Evolutionary conservation across 768 basidiomycete species (phyloP), one percentile per base, ranked within the genome.

Genomic region (Omphalotus guepiniiformis): DNA sequence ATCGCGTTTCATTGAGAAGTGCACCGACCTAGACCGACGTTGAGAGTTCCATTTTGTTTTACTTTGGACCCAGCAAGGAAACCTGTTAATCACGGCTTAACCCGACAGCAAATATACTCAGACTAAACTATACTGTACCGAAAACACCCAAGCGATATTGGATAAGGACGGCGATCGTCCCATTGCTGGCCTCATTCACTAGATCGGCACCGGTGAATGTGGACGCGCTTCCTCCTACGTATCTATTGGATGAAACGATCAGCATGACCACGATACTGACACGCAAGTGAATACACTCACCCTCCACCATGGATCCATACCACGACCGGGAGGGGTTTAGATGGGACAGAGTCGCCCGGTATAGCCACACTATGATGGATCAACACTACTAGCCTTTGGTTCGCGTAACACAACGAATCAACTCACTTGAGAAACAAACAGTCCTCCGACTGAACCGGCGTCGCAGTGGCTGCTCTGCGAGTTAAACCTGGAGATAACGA

Each of bases 11-110:
- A 29, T 39, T 9, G 22, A n/a, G 36, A 29, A n/a, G 25, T 13
- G 21, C 22, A 64, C 72, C 43, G 48, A 78, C 77, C 58, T 40
- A 79, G 53, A 16, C 76, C 77, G 13, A 71, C 74, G 39, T 79
- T 79, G 46, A 76, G 53, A 2, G 52, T 67, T 6, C 78, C 78
- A 7, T 60, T 60, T 6, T 63, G 54, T 43, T 77, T 70, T 5
- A 78, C 67, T 25, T 65, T 54, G 28, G 57, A 49, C 1, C 76
- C 74, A 18, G 76, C 48, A 26, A 79, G 55, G 56, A 77, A 78
- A 5, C 75, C 75, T 47, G 5, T 9, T 15, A 19, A 11, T 30
- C 19, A 16, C 16, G 11, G n/a, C 32, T 34, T 55, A 36, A 8
- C 23, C 15, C 23, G 43, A 40, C 12, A 15, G 19, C 15, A 34